A percentile compares a stretch with the other conserved stretches of the same genome.
phyloP scores from a whole-genome alignment of 1,284 basidiomycete genomes.

The Ustilago sp. region DNA sequence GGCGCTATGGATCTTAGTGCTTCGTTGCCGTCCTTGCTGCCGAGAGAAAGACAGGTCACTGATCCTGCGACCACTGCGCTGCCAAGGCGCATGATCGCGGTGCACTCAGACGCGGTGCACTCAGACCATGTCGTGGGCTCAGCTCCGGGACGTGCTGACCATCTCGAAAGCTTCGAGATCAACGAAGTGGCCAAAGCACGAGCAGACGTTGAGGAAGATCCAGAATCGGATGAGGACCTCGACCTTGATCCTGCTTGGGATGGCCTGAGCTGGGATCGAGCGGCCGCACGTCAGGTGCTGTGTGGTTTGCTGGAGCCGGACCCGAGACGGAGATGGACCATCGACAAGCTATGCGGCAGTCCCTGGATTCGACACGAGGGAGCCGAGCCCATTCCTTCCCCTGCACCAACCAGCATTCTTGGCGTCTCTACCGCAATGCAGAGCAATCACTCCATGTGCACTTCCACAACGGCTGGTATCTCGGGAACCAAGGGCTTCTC shows the following conservation, averaged over 20 bases:
- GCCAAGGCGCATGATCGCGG: slow-evolving; percentile 12
- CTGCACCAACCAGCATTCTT: neutral
- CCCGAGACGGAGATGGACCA: slow-evolving; percentile 60
- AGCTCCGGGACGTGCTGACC: slow-evolving; percentile 44
- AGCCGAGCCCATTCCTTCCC: neutral
- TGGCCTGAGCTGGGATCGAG: slow-evolving; percentile 57
- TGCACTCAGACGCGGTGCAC: slow-evolving; percentile 43
- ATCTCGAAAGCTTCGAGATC: slow-evolving; percentile 48
- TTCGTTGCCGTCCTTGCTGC: slow-evolving; percentile 44
- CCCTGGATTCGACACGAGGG: slow-evolving; percentile 44
- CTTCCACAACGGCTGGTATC: slow-evolving; percentile 1
- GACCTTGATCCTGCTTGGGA: slow-evolving; percentile 53
- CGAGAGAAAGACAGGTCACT: slow-evolving; percentile 30
- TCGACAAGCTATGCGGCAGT: slow-evolving; percentile 40
- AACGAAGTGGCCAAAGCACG: slow-evolving; percentile 47
- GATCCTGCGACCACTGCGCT: slow-evolving; percentile 16
- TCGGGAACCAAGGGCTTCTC: slow-evolving; percentile 4
- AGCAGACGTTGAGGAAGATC: slow-evolving; percentile 52
- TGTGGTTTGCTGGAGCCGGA: slow-evolving; percentile 57
- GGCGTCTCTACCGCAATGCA: neutral
- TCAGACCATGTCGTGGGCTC: slow-evolving; percentile 52
- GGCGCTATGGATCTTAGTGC: slow-evolving; percentile 48
- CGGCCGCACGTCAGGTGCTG: slow-evolving; percentile 52
- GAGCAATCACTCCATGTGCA: slow-evolving; percentile 2
- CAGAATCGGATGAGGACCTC: slow-evolving; percentile 57